These are phyloP conservation scores for Pythium biforme DNA, from an alignment of 352 stramenopile species.

Conservation along the genomic window DNA sequence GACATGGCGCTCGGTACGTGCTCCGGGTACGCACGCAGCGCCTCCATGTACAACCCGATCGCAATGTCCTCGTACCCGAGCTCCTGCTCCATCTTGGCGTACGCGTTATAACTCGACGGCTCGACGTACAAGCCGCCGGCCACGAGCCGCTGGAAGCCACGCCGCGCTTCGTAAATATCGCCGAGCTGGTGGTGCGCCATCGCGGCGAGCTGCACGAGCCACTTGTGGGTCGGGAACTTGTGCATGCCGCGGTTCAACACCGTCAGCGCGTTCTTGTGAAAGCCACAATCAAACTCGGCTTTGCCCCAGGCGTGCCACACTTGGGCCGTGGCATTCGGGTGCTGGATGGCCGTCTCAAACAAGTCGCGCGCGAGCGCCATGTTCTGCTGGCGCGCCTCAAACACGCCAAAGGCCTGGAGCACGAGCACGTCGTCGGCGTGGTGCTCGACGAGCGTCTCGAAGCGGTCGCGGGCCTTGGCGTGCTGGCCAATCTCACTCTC, in stretches of 20 bases:
- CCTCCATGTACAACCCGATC: conserved; percentile 59
- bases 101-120: conserved; percentile 76
- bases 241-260: conserved; percentile 64
- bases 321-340: conserved; percentile 58
- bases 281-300: conserved; percentile 72
- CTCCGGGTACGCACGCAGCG: conserved; percentile 56
- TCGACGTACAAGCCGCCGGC: conserved; percentile 74
- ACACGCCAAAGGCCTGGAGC: conserved; percentile 71
- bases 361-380: conserved; percentile 62
- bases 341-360: conserved; percentile 51
- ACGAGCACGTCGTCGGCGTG: conserved; percentile 71
- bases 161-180: conserved; percentile 70
- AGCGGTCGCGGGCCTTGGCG: conserved; percentile 56
- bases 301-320: conserved; percentile 88
- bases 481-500: conserved; percentile 58
- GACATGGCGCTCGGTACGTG: conserved; percentile 81
- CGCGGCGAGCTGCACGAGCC: conserved; percentile 71
- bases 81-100: conserved; percentile 82
- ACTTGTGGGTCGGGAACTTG: conserved; percentile 78
- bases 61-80: conserved; percentile 70
- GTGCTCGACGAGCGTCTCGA: conserved; percentile 47
- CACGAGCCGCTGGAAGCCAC: conserved; percentile 69
- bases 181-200: conserved; percentile 80
- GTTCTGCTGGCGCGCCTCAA: conserved; percentile 74
- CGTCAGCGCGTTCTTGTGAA: conserved; percentile 72